phyloP scores from a whole-genome alignment of 106 monocot genomes.

The Dioscorea alata region DNA sequence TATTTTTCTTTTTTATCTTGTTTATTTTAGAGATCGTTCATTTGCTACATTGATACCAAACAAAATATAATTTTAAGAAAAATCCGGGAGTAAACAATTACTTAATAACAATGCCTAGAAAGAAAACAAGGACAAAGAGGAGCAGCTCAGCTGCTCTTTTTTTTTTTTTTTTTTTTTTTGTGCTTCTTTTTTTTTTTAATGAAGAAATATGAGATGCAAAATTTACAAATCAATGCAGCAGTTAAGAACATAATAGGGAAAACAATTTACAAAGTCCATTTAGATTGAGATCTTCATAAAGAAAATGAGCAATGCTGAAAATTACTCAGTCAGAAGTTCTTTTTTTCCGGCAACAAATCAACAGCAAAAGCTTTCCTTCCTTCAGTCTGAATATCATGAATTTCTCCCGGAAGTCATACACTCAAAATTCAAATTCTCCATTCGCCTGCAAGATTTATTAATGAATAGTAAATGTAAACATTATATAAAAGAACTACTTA shows the following conservation, averaged over 20 bases:
- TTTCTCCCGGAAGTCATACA: not conserved
- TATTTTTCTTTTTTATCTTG: no score
- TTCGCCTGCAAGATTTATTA: slow-evolving; percentile 14
- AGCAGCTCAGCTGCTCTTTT: no score
- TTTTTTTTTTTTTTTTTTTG: no score
- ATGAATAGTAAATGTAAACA: not conserved
- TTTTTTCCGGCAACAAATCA: not conserved
- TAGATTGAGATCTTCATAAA: not conserved
- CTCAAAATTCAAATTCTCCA: slow-evolving; percentile 30
- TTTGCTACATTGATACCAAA: no score
- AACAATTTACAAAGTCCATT: not conserved
- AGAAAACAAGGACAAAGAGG: no score
- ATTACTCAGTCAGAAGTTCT: not conserved
- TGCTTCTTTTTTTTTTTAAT: not conserved
- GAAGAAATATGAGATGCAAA: not conserved
- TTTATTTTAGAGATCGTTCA: no score
- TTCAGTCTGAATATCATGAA: not conserved
- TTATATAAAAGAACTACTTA: not conserved
- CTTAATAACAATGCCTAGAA: no score
- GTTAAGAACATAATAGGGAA: not conserved
- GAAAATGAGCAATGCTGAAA: not conserved
- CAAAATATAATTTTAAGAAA: no score
- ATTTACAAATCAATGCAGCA: no score
- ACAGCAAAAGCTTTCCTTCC: not conserved
- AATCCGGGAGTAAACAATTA: no score